Evolutionary conservation across 306 rosid species (phyloP), one percentile per base, ranked within the genome.

Genomic region (Cucurbita maxima): DNA sequence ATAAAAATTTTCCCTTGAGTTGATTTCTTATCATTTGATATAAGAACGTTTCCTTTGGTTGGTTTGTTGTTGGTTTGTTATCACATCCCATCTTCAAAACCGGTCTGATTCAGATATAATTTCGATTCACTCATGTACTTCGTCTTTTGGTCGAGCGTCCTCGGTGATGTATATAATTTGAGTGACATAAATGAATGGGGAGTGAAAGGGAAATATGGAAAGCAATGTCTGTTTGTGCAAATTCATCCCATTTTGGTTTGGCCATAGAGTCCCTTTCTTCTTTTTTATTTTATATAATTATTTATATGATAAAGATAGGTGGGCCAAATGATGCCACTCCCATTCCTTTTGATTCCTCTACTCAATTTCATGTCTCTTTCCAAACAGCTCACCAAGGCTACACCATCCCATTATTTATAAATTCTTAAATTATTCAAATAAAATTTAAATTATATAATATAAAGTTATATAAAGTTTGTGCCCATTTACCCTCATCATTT

Each of bases 311-410:
- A 66, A 43, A 66, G 55, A 66, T 36, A 44, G 18, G 51, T 63
- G 71, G 71, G 71, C 51, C 71, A n/a, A 40, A 36, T 36, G 45
- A 34, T 5, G 30, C 71, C 71, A 66, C 20, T 43, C n/a, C 72
- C 72, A 44, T 38, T 44, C 72, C 18, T 53, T 25, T 36, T 19
- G n/a, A 12, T 63, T 19, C 18, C 72, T 66, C 38, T 66, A 5
- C 55, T 66, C 72, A 66, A 66, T 66, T 66, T 19, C 45, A 7
- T 66, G 72, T 66, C 72, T 20, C 72, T 66, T 43, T 66, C 72
- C 38, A 66, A 66, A 66, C 72, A 66, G 55, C 72, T 63, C 41
- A 63, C 36, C 50, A 5, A 10, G 51, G 36, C 52, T 41, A 18
- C 44, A 19, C 72, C 71, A 64, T 41, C 0, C 71, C 71, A 30